Percentiles rank a stretch among this genome's conserved stretches.
Conservation (phyloP, 2,329 filamentous ascomycete genomes). For the Ambrosiella beaveri region DNA sequence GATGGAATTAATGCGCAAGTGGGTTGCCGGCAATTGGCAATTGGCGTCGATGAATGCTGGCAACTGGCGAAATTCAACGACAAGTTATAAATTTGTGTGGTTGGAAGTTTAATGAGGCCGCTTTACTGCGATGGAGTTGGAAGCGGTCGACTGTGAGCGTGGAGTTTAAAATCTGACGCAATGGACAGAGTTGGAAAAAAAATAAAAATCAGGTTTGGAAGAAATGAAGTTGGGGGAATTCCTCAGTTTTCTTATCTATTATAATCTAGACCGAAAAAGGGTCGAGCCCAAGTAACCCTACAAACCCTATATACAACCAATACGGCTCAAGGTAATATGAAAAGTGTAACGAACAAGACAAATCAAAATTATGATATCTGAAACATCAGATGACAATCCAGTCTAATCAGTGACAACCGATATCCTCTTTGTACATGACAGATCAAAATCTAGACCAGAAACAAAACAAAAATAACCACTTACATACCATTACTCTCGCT, state of each 20-base stretch:
- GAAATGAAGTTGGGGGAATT: not conserved
- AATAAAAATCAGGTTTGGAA: not conserved
- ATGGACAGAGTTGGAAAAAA: not conserved
- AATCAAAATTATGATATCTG: no score
- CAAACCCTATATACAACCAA: no score
- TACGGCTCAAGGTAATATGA: no score
- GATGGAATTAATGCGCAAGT: not conserved
- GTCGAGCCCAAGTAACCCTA: no score
- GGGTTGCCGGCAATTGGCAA: not conserved
- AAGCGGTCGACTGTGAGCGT: not conserved
- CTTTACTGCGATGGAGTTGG: not conserved
- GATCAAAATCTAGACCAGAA: no score
- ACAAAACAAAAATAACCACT: not conserved
- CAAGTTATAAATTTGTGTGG: not conserved
- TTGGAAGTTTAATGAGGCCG: not conserved
- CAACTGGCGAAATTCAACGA: not conserved
- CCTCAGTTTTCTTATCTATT: no score
- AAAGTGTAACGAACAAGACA: no score
- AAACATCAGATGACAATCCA: no score
- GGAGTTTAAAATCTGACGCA: no score
- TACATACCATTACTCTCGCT: slow-evolving; percentile 6
- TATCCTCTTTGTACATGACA: no score
- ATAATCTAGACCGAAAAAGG: no score
- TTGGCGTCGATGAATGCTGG: not conserved
- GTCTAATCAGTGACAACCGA: no score